Conservation (phyloP, 2,329 filamentous ascomycete species). For the Alternaria triticina region DNA sequence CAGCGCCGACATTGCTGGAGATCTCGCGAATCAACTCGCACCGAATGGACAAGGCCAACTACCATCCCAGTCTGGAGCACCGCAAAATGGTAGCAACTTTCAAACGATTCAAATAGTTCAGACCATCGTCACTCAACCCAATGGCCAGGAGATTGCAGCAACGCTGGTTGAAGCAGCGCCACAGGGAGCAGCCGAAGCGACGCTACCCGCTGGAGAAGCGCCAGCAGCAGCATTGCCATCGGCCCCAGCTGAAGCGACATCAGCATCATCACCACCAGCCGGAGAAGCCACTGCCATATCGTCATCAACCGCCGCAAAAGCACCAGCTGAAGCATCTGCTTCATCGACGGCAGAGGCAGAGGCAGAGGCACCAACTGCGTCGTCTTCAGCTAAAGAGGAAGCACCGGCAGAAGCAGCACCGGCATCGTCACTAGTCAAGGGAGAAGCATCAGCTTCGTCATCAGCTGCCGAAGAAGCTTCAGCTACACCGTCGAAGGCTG, state of each 20-base stretch:
- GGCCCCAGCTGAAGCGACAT: not conserved
- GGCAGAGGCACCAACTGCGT: not conserved
- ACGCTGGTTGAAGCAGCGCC: constrained; percentile 13
- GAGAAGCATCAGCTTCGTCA: not conserved
- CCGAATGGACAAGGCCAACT: constrained; percentile 11
- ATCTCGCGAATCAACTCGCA: constrained; percentile 13
- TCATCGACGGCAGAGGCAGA: not conserved
- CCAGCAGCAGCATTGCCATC: not conserved
- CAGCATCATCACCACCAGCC: not conserved
- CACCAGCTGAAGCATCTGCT: not conserved
- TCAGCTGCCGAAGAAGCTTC: not conserved
- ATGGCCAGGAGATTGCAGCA: constrained; percentile 11
- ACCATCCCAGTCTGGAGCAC: not conserved
- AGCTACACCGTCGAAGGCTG: not conserved
- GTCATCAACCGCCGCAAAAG: not conserved
- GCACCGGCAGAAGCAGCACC: not conserved
- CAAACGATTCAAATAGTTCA: constrained; percentile 9
- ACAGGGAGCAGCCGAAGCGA: constrained; percentile 7
- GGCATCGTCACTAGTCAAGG: not conserved
- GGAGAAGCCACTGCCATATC: not conserved
- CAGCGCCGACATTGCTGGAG: constrained; percentile 7
- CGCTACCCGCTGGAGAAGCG: not conserved
- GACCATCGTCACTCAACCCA: constrained; percentile 11
- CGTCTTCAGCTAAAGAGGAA: not conserved
- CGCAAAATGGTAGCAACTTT: constrained; percentile 5